Conservation (phyloP, 345 rosid genomes). For the Pseudoturritis turrita region DNA sequence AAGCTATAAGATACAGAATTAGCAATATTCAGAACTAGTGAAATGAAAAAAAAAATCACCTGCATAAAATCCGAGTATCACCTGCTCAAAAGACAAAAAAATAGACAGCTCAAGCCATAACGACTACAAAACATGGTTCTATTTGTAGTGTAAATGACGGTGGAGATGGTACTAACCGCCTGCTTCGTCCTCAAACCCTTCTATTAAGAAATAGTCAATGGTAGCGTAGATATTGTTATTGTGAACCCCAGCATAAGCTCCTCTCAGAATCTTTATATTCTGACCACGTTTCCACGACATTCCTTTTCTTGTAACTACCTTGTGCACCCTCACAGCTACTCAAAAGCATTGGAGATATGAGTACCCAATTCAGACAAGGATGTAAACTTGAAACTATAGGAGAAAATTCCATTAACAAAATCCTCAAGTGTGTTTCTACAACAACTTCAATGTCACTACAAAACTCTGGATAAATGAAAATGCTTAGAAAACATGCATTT, state of each 20-base stretch:
- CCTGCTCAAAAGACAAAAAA: conserved; percentile 35
- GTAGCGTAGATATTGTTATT: conserved; percentile 52
- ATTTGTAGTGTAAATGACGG: background rate
- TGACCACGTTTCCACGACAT: conserved; percentile 52
- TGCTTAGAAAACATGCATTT: background rate
- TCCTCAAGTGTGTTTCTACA: background rate
- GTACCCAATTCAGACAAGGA: conserved; percentile 1
- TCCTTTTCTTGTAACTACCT: conserved; percentile 42
- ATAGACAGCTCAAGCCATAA: background rate
- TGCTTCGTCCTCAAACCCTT: conserved; percentile 64
- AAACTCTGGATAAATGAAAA: background rate
- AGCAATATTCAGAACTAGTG: background rate
- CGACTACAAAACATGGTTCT: background rate
- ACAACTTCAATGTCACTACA: background rate
- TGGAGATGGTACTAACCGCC: conserved; percentile 47
- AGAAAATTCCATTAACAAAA: background rate
- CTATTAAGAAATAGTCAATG: conserved; percentile 59
- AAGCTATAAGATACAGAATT: conserved; percentile 9
- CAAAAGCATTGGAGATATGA: conserved; percentile 15
- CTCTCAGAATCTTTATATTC: conserved; percentile 61
- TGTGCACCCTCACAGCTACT: conserved; percentile 63
- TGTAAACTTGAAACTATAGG: background rate
- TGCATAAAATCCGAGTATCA: conserved; percentile 70
- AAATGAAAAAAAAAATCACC: conserved; percentile 33
- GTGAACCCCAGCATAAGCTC: conserved; percentile 50